Conservation (phyloP, 208 protist species). For the Acanthamoeba sp. region DNA sequence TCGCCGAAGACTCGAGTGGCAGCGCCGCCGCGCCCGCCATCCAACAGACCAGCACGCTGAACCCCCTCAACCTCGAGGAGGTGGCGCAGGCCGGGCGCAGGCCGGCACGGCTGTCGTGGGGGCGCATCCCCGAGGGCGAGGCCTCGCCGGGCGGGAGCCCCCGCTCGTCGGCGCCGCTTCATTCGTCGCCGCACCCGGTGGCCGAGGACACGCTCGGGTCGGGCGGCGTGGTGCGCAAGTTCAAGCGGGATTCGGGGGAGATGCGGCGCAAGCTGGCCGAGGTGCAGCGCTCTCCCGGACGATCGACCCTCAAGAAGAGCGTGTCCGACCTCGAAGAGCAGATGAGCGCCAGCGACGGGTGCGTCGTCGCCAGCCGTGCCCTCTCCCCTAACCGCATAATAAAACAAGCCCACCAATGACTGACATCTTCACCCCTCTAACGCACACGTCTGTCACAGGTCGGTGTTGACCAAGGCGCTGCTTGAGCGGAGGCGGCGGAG, state of each 20-base stretch:
- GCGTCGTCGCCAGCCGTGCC: not conserved
- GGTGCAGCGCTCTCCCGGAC: not conserved
- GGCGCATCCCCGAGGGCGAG: not conserved
- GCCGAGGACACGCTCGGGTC: not conserved
- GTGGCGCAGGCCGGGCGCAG: not conserved
- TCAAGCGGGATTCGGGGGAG: not conserved
- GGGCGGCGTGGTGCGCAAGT: constrained; percentile 1
- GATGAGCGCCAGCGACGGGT: constrained; percentile 52
- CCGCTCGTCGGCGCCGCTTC: not conserved
- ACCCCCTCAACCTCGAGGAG: not conserved
- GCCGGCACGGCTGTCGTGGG: not conserved
- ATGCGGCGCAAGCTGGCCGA: constrained; percentile 20
- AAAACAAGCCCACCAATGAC: too few relatives aligned
- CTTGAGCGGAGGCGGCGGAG: not conserved
- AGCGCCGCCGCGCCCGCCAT: too few relatives aligned
- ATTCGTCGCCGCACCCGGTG: not conserved
- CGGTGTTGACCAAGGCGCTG: not conserved
- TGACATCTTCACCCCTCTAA: too few relatives aligned
- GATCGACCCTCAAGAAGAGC: not conserved
- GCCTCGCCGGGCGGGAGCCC: not conserved
- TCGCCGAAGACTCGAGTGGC: not conserved
- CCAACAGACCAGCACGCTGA: not conserved
- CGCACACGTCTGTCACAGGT: not conserved
- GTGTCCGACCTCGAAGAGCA: not conserved
- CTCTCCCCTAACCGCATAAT: not conserved